These are phyloP conservation scores for Hevea brasiliensis DNA, from an alignment of 345 rosid genomes.

Conservation along the genomic window DNA sequence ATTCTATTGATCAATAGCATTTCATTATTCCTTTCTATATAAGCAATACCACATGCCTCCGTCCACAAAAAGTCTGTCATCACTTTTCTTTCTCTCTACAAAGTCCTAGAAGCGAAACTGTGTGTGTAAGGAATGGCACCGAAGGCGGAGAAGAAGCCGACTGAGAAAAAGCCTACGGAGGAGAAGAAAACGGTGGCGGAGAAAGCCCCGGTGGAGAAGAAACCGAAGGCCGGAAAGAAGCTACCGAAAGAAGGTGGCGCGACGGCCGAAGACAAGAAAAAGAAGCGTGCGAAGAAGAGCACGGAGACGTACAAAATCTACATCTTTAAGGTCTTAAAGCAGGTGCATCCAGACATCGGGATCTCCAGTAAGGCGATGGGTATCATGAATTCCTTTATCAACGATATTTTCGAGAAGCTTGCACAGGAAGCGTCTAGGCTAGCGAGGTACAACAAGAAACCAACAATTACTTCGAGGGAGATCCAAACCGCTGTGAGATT, in stretches of 20 bases:
- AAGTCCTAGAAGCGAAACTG: background rate
- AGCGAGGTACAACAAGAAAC: conserved; percentile 83
- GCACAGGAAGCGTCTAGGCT: conserved; percentile 68
- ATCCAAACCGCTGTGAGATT: conserved; percentile 9
- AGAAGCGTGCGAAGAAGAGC: conserved; percentile 63
- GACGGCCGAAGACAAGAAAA: conserved; percentile 59
- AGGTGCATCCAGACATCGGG: conserved; percentile 59
- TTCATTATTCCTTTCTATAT: conserved; percentile 12
- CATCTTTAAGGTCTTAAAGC: conserved; percentile 65
- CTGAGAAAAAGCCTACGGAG: conserved; percentile 50
- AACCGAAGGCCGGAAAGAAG: conserved; percentile 79
- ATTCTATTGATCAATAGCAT: conserved; percentile 16
- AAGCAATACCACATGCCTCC: background rate
- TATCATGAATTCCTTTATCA: conserved; percentile 71
- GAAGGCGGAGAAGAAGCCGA: conserved; percentile 72
- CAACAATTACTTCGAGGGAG: conserved; percentile 15
- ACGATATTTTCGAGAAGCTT: conserved; percentile 72
- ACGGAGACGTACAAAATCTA: conserved; percentile 81
- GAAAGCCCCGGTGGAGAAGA: conserved; percentile 76
- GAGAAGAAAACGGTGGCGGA: conserved; percentile 61
- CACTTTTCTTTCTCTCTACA: background rate
- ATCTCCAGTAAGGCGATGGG: conserved; percentile 73
- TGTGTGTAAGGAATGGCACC: conserved; percentile 37
- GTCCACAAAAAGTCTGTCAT: no score
- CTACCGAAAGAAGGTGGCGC: conserved; percentile 66